Percentiles rank a stretch among this genome's conserved stretches.
These are phyloP conservation scores for Zalerion maritima DNA, from an alignment of 495 filamentous ascomycete genomes.

Conservation along the genomic window DNA sequence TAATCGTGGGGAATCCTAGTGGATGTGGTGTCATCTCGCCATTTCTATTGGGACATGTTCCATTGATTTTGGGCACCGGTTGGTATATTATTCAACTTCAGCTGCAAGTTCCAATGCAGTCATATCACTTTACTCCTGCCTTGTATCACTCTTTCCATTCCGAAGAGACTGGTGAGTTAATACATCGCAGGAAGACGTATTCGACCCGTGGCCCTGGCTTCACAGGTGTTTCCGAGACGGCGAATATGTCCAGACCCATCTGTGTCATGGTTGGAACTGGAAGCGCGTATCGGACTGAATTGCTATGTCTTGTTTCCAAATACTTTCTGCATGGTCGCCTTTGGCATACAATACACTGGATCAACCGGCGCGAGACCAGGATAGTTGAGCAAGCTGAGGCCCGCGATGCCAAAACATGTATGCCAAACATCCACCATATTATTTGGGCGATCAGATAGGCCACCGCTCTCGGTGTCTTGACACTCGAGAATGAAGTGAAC, in stretches of 20 bases:
- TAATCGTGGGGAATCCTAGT: no score
- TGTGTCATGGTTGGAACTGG: conserved; percentile 1
- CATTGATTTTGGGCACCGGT: no score
- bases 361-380: conserved; percentile 70
- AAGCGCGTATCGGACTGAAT: not conserved
- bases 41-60: no score
- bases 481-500: conserved; percentile 67
- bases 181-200: conserved; percentile 53
- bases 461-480: conserved; percentile 74
- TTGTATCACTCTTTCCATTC: conserved; percentile 57
- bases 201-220: conserved; percentile 1
- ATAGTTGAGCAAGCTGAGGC: conserved; percentile 66
- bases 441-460: conserved; percentile 78
- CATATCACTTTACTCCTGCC: conserved; percentile 46
- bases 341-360: conserved; percentile 78
- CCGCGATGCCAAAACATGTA: conserved; percentile 77
- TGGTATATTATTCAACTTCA: no score
- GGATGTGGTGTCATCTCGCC: no score
- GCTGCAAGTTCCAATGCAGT: no score
- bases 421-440: conserved; percentile 98
- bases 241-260: not conserved
- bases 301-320: conserved; percentile 21
- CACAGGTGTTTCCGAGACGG: not conserved
- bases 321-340: conserved; percentile 41
- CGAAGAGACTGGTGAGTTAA: conserved; percentile 43